These are phyloP conservation scores for Fusarium luffae DNA, from an alignment of 2,329 filamentous ascomycete genomes.

Conservation along the genomic window DNA sequence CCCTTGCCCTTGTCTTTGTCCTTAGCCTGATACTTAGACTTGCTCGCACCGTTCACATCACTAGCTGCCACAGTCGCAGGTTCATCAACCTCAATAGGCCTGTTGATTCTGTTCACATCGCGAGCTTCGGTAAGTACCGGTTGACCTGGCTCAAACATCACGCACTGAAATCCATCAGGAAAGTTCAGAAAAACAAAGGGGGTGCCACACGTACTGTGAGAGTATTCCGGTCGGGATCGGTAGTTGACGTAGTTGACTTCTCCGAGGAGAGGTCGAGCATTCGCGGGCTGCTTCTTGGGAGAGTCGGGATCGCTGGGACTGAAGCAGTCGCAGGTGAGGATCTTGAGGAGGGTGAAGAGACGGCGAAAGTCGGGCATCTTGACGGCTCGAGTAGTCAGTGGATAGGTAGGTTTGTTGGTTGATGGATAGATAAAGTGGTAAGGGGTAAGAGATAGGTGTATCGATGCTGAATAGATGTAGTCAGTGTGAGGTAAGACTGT, in stretches of 20 bases:
- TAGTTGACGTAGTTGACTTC: background rate
- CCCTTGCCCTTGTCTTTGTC: background rate
- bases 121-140: background rate
- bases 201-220: background rate
- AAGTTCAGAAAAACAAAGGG: background rate
- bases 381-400: background rate
- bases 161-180: background rate
- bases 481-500: background rate
- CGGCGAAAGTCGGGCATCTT: conserved; percentile 37
- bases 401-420: too few relatives aligned
- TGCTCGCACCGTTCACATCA: background rate
- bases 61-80: fast-evolving
- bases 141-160: background rate
- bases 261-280: background rate
- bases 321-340: conserved; percentile 13
- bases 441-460: background rate
- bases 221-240: background rate
- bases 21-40: background rate
- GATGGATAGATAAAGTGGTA: too few relatives aligned
- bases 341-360: conserved; percentile 10
- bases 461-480: background rate
- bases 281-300: background rate
- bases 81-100: too few relatives aligned
- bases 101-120: too few relatives aligned
- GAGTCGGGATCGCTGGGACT: background rate